phyloP scores from a whole-genome alignment of 768 basidiomycete species.

The Suillus lakei region DNA sequence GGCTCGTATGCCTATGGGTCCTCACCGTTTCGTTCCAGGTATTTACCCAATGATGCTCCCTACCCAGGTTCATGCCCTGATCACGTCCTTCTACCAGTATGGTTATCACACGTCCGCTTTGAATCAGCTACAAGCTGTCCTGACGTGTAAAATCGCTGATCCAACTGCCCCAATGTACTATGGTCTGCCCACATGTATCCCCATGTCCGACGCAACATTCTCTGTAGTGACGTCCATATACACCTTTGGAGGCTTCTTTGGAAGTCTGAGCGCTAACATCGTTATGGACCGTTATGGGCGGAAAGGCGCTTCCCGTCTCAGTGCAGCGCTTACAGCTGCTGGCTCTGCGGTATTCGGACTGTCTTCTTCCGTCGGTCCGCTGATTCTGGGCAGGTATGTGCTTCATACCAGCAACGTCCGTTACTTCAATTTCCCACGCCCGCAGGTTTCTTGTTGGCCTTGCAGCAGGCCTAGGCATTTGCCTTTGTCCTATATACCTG shows the following conservation, averaged over 20 bases:
- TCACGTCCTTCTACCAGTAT: conserved; percentile 49
- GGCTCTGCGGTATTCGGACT: conserved; percentile 73
- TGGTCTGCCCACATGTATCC: conserved; percentile 74
- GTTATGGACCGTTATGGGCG: conserved; percentile 76
- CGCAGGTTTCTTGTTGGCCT: conserved; percentile 68
- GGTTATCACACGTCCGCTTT: conserved; percentile 94
- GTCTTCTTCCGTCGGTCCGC: conserved; percentile 55
- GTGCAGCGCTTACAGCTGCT: conserved; percentile 54
- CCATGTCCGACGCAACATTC: conserved; percentile 77
- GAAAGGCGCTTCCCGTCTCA: conserved; percentile 65
- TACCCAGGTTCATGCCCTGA: not conserved
- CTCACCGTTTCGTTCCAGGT: conserved; percentile 63
- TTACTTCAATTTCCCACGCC: not conserved
- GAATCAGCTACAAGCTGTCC: conserved; percentile 82
- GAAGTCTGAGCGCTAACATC: conserved; percentile 69
- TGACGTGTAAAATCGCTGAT: conserved; percentile 63
- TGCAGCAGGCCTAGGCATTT: conserved; percentile 73
- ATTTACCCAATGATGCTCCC: conserved; percentile 14
- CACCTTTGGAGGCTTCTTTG: conserved; percentile 85
- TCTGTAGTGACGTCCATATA: conserved; percentile 85
- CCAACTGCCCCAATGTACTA: conserved; percentile 24
- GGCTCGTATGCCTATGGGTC: conserved; percentile 70
- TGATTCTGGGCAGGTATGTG: conserved; percentile 72
- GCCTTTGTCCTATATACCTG: conserved; percentile 85
- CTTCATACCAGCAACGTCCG: conserved; percentile 2